Evolutionary conservation across 495 filamentous ascomycete genomes (phyloP), one percentile per base, ranked within the genome.

Genomic region (Aspergillus nanangensis): DNA sequence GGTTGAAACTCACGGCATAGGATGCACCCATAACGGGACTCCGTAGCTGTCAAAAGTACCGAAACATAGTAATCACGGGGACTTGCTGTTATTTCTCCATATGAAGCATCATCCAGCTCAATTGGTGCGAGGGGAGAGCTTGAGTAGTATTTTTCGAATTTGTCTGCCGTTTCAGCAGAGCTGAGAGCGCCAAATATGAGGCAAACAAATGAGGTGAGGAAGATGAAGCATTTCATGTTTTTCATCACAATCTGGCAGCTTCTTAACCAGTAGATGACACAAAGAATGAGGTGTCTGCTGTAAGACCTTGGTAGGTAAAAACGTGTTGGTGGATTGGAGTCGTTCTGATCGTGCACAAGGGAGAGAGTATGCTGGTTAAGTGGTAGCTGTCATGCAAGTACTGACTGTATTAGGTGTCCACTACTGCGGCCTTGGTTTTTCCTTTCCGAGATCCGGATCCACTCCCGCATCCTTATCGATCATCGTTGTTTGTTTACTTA

Each of bases 1-100:
- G 93, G 86, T 58, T 93, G 83, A 67, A 97, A 96, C 43, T 94
- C 87, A 27, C 81, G 78, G 62, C 93, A 99, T 37, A 96, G 74
- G 42, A 81, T 67, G 62, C 93, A 99, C 21, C 88, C 89, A 69
- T 84, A 96, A 18, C 88, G 80, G 31, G 84, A 58, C 56, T 96
- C 90, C 51, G 89, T 65, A 41, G 93, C 93, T 8, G 94, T 99
- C 42, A 99, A 71, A 24, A 97, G 78, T 2, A 97, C 81, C 7
- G 80, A 86, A 11, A 84, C 78, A 25, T 84, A 80, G 61, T 96
- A 94, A 64, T 97, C 86, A 42, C 93, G 80, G 23, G 94, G 88
- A 2, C 78, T 67, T 1, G 79, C 62, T 0, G 87, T 93, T 45
- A 97, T 69, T 50, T 87, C 76, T 39, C 79, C 77, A 68, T 92